These are phyloP conservation scores for Ascochyta clinopodiicola DNA, from an alignment of 2,329 filamentous ascomycete genomes.

Conservation along the genomic window DNA sequence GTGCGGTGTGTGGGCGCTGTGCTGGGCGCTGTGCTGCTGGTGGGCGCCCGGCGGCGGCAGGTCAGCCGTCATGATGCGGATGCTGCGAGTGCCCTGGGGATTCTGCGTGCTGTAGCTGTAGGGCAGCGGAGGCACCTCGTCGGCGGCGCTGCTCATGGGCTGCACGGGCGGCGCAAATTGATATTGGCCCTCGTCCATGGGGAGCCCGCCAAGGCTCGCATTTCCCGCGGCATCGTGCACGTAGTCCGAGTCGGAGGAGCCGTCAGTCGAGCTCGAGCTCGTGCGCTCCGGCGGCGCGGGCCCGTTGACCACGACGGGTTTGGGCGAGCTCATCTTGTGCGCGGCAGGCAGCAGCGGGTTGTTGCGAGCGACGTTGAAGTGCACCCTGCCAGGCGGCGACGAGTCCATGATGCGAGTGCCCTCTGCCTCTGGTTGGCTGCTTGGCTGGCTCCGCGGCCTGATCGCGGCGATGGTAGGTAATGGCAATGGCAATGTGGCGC, in stretches of 20 bases:
- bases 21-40: not conserved
- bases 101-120: slow-evolving; percentile 36
- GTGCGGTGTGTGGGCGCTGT: not conserved
- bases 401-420: slow-evolving; percentile 26
- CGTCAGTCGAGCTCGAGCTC: slow-evolving; percentile 16
- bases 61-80: slow-evolving; percentile 36
- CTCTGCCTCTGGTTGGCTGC: not conserved
- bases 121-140: slow-evolving; percentile 16
- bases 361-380: slow-evolving; percentile 32
- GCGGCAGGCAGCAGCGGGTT: slow-evolving; percentile 18
- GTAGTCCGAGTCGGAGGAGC: slow-evolving; percentile 47
- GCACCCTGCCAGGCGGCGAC: slow-evolving; percentile 34
- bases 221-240: slow-evolving; percentile 45
- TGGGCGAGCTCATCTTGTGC: slow-evolving; percentile 36
- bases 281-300: slow-evolving; percentile 25
- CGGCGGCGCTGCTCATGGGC: slow-evolving; percentile 32
- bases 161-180: slow-evolving; percentile 50
- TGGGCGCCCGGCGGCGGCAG: slow-evolving; percentile 37
- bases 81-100: slow-evolving; percentile 29
- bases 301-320: slow-evolving; percentile 41
- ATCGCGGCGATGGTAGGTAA: not conserved
- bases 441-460: not conserved
- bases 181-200: slow-evolving; percentile 48
- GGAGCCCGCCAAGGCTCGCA: slow-evolving; percentile 53
- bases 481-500: no score